Conservation (phyloP, 306 rosid species). For the Quercus bicolor region DNA sequence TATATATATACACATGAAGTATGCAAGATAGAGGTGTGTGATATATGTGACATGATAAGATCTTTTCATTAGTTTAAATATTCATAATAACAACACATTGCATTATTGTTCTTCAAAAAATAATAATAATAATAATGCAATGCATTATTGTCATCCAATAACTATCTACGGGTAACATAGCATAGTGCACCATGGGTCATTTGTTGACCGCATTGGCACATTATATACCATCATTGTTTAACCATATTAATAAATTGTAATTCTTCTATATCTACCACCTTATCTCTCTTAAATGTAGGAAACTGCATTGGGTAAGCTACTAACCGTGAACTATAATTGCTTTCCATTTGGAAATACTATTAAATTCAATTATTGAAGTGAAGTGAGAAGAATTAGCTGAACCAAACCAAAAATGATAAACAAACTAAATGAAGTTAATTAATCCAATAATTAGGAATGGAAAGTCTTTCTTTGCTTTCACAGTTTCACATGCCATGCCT, state of each 20-base stretch:
- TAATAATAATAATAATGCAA: neutral
- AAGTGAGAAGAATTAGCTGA: too few relatives aligned
- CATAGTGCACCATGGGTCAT: neutral
- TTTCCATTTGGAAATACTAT: constrained; percentile 3
- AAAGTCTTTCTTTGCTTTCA: neutral
- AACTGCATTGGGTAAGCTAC: constrained; percentile 33
- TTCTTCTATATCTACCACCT: constrained; percentile 17
- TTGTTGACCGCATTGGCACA: too few relatives aligned
- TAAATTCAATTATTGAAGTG: neutral
- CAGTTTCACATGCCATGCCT: constrained; percentile 21
- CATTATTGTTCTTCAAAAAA: neutral
- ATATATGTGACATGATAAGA: too few relatives aligned
- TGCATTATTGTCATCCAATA: neutral
- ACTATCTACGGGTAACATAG: neutral
- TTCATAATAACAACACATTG: too few relatives aligned
- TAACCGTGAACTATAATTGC: constrained; percentile 21
- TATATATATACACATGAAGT: too few relatives aligned
- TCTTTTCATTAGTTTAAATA: too few relatives aligned
- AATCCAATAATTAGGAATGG: neutral
- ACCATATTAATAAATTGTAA: too few relatives aligned
- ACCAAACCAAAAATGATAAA: neutral
- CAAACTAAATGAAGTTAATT: neutral
- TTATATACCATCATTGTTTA: too few relatives aligned
- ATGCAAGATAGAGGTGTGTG: too few relatives aligned
- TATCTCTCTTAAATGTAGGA: constrained; percentile 40